A percentile compares a stretch with the other conserved stretches of the same genome.
Evolutionary conservation across 192 early-diverging fungal genomes (phyloP).

Genomic region (Umbelopsis isabellina): DNA sequence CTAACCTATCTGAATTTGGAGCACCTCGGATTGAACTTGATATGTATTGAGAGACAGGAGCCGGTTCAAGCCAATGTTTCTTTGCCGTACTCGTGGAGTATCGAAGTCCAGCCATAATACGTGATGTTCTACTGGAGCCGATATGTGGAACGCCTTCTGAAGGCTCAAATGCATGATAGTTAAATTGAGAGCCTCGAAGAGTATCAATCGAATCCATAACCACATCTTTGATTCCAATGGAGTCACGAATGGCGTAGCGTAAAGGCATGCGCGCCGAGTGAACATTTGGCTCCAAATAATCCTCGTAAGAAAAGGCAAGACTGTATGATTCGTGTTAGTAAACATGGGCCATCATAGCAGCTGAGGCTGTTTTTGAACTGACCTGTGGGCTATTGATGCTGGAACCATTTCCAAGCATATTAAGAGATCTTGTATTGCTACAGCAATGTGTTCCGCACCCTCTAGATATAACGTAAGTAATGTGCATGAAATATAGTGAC

Average conservation of each 20-base stretch:
- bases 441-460: conserved; percentile 70
- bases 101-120: conserved; percentile 63
- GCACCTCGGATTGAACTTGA: conserved; percentile 20
- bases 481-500: background rate
- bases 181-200: conserved; percentile 77
- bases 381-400: conserved; percentile 79
- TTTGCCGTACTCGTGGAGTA: conserved; percentile 52
- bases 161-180: conserved; percentile 78
- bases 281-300: conserved; percentile 68
- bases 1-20: conserved; percentile 21
- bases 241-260: conserved; percentile 78
- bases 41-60: conserved; percentile 33
- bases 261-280: conserved; percentile 78
- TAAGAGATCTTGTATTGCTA: conserved; percentile 87
- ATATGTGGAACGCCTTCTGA: conserved; percentile 64
- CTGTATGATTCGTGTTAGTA: conserved; percentile 10
- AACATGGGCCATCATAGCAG: background rate
- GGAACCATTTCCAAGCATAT: conserved; percentile 91
- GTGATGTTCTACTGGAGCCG: conserved; percentile 54
- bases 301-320: conserved; percentile 81
- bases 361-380: conserved; percentile 37
- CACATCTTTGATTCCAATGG: conserved; percentile 83
- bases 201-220: conserved; percentile 80
- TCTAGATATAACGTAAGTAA: conserved; percentile 24
- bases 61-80: conserved; percentile 58